Evolutionary conservation across 164 flowering plant species (phyloP), one percentile per base, ranked within the genome.

Genomic region (Cinnamomum micranthum): DNA sequence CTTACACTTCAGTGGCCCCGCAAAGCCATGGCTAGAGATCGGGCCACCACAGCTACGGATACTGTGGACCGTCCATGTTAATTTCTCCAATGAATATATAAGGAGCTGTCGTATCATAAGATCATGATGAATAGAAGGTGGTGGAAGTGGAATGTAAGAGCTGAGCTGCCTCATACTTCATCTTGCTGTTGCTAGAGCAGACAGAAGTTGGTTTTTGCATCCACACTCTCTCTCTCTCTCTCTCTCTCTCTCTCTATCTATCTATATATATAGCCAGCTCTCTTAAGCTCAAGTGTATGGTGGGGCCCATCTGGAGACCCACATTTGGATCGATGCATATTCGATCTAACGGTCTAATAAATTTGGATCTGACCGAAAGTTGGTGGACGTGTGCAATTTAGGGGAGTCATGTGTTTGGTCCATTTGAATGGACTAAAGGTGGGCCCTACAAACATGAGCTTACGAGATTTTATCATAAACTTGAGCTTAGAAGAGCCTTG

Each of bases 11-110:
- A 87, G 86, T 77, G 92, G 92, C 74, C 88, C 88, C 19, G 92
- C 91, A 71, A 90, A 90, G 81, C 94, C 94, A 2, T 90, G 94
- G 92, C 88, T 90, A 0, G 88, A 86, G 68, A 87, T 88, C 47
- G 88, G 88, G 12, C 78, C 73, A 6, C 84, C 87, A 0, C 82
- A 88, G 85, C 81, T 85, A 59, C 78, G 80, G 69, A 65, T 73
- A 69, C 69, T 88, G 51, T 90, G 94, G 94, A 73, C 31, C 11
- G 52, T 69, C 74, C 84, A 90, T 67, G 78, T 90, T 68, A 85
- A 87, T 80, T 80, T 76, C 70, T 85, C 94, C 33, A 81, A 84
- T 75, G 83, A 77, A 24, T 83, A 87, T 63, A 77, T 90, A 71
- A 85, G 71, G 79, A 73, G 77, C 71, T 90, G 93, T 77, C 72